Conservation (phyloP, 331 rosid species). For the Dryas integrifolia region DNA sequence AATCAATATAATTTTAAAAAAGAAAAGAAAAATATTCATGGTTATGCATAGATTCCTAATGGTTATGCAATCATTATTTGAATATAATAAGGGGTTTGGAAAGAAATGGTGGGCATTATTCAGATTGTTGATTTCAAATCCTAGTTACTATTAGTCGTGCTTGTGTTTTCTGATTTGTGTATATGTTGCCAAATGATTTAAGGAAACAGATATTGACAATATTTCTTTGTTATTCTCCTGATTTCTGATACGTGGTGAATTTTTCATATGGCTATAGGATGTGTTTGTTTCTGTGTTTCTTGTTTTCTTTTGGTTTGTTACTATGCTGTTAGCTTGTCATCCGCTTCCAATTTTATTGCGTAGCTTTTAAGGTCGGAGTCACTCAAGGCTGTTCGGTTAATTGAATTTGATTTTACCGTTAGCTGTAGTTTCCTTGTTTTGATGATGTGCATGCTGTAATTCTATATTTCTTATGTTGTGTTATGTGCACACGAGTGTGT, state of each 20-base stretch:
- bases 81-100: background rate
- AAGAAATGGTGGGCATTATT: background rate
- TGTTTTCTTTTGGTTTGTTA: background rate
- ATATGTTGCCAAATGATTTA: background rate
- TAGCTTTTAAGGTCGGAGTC: too few relatives aligned
- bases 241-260: background rate
- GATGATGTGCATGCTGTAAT: background rate
- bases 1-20: too few relatives aligned
- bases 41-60: too few relatives aligned
- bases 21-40: too few relatives aligned
- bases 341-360: too few relatives aligned
- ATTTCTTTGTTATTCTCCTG: background rate
- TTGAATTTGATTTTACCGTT: too few relatives aligned
- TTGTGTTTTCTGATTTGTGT: background rate
- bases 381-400: too few relatives aligned
- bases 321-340: too few relatives aligned
- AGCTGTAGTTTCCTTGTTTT: background rate
- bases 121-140: background rate
- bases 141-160: background rate
- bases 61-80: too few relatives aligned
- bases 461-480: background rate
- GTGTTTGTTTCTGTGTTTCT: background rate
- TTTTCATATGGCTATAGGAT: background rate
- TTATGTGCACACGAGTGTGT: too few relatives aligned
- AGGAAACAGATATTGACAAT: background rate